Evolutionary conservation across 805 yeast genomes (phyloP), one percentile per base, ranked within the genome.

Genomic region (Jamesozyma rosinii): DNA sequence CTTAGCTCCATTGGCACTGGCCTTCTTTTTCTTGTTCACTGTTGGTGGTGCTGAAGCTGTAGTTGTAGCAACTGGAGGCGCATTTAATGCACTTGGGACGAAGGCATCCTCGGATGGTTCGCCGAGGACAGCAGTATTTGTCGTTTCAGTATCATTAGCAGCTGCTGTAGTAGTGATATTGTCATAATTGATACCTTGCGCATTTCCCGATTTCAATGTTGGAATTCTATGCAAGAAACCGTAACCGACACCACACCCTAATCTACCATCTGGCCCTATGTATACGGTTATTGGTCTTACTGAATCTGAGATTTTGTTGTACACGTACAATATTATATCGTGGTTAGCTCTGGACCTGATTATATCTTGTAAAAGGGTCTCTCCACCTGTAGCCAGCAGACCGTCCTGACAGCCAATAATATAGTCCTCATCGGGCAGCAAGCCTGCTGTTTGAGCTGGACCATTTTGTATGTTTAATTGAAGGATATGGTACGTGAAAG

Each of bases 171-270:
- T 20, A 9, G 18, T 18, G 3, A 17, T 18, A 14, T 13, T 22
- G 27, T 26, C 19, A 14, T 22, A n/a, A 15, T 24, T 11, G 3
- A 14, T 19, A 5, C 10, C 17, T 30, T n/a, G 33, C 15, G 33
- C 13, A 27, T 27, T 27, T 10, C 13, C 30, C 5, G 35, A 11
- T 37, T 27, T 37, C 5, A 58, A 59, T 1, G 78, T 76, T 1
- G 97, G 96, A n/a, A 85, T 64, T 47, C 92, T 68, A 58, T 90
- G 97, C 40, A 90, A 67, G 41, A 83, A 71, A 0, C 98, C 98
- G 55, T 88, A 89, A 0, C 97, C 97, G 17, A 90, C 94, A 50
- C 89, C 95, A 65, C 96, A 88, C 2, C 98, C 98, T 31, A 90
- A 65, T 31, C 87, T 68, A 1, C 95, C 95, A 49, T 69, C 74